Evolutionary conservation across 192 early-diverging fungal genomes (phyloP), one percentile per base, ranked within the genome.

Genomic region (Coemansia sp.): DNA sequence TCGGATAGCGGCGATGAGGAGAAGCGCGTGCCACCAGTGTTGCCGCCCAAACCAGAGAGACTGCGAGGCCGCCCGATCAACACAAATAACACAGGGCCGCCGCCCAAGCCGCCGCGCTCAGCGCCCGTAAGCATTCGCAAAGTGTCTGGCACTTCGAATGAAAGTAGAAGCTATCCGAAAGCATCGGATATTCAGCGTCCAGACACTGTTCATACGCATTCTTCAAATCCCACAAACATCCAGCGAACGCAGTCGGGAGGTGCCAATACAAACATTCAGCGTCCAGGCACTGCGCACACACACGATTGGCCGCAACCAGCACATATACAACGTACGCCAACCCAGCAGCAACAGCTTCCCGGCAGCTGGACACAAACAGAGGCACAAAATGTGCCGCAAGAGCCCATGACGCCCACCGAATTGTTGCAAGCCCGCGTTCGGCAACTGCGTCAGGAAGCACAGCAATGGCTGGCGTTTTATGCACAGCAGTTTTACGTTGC

Each of bases 381-480:
- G 6, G 61, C 59, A 5, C 32, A 25, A 14, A 27, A 17, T 2
- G 48, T 47, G 59, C 59, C 22, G 59, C 59, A 17, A 5, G 29
- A 43, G 19, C 35, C 15, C 7, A 15, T 49, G n/a, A 49, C 17
- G 2, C 14, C 73, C 0, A 62, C 66, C 25, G 66, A 66, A 41
- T 59, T 57, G 7, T 32, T 80, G 23, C 68, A 80, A 57, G 58
- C 64, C 2, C 63, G 47, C 0, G 57, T 71, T 32, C 62, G 27
- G 10, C 62, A 69, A 23, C 58, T 80, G 55, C 68, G 77, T 4
- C 61, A 60, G 59, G 74, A 72, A 49, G 79, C 73, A 15, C 74
- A 82, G 57, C 67, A 72, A 35, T 82, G 79, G 79, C 54, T 82
- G 70, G 74, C 79, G 15, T 76, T 76, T 27, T 82, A 82, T n/a